Evolutionary conservation across 345 rosid genomes (phyloP), one percentile per base, ranked within the genome.

Genomic region (Murraya koenigii): DNA sequence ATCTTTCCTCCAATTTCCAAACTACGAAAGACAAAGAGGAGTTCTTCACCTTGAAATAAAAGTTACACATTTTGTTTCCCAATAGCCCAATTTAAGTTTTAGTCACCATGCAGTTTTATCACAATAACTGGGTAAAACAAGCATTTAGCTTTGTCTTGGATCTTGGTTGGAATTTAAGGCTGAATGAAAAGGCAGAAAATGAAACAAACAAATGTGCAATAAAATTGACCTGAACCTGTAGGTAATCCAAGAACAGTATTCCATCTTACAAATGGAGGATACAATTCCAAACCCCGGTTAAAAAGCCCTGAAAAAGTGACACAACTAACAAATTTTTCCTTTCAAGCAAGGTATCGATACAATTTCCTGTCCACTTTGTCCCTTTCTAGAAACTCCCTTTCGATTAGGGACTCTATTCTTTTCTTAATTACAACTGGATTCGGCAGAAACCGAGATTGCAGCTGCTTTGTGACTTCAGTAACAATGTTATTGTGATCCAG

Each of bases 401-500:
- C 91, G 2, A 91, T 91, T 32, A 91, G 90, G 26, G 95, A 91
- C 84, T 91, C 95, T 0, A 91, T 91, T 17, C 93, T 81, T 69
- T 91, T 91, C 82, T 91, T 91, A 64, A 91, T 91, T 79, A 85
- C 90, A 0, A 86, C 85, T 0, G 93, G 95, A 58, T 91, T 89
- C 47, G 95, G 87, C 73, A 87, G 84, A 81, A 91, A 91, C 78
- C 93, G 92, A 6, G 91, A 81, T 81, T 89, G 93, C 81, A 91
- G 78, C 81, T 89, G 95, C 86, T 88, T 91, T 22, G 93, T 91
- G 19, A 91, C 95, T 85, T 91, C 95, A 15, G 91, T 62, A 64
- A 91, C 86, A 67, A 91, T 80, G 73, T 91, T 91, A 75, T 91
- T 91, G 75, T 91, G 95, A 87, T 91, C 93, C 77, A 91, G 69